Evolutionary conservation across 2,329 filamentous ascomycete species (phyloP).

Genomic region (Fusarium sp.): DNA sequence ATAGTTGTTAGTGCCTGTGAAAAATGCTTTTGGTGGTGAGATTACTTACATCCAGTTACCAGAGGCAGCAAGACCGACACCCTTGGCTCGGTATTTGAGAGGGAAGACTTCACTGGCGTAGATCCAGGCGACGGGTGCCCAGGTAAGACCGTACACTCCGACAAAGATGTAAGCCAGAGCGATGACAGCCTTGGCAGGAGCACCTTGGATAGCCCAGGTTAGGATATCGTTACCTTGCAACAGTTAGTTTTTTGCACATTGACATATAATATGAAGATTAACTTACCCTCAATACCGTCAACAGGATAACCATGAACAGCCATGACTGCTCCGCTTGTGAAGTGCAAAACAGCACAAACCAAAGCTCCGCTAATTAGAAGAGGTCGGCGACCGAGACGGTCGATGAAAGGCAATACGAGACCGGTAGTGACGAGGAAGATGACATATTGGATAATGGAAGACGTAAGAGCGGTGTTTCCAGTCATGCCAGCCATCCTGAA

Average conservation of each 20-base stretch:
- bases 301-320: constrained; percentile 60
- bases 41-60: constrained; percentile 53
- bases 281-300: constrained; percentile 52
- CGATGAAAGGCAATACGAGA: constrained; percentile 61
- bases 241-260: neutral
- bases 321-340: constrained; percentile 62
- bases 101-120: constrained; percentile 70
- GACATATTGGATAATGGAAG: constrained; percentile 66
- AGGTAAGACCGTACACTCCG: constrained; percentile 53
- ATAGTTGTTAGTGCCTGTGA: neutral
- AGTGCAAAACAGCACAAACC: constrained; percentile 60
- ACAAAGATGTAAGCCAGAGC: constrained; percentile 62
- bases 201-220: constrained; percentile 58
- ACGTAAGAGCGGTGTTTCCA: constrained; percentile 57
- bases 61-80: constrained; percentile 64
- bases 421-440: constrained; percentile 66
- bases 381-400: constrained; percentile 60
- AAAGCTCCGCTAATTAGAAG: constrained; percentile 60
- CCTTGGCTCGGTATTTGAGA: constrained; percentile 62
- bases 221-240: constrained; percentile 58
- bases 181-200: constrained; percentile 62
- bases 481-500: constrained; percentile 69
- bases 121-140: constrained; percentile 63
- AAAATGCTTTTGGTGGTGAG: neutral
- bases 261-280: neutral